These are phyloP conservation scores for Hypoxylon sp. DNA, from an alignment of 2,329 filamentous ascomycete genomes.

Conservation along the genomic window DNA sequence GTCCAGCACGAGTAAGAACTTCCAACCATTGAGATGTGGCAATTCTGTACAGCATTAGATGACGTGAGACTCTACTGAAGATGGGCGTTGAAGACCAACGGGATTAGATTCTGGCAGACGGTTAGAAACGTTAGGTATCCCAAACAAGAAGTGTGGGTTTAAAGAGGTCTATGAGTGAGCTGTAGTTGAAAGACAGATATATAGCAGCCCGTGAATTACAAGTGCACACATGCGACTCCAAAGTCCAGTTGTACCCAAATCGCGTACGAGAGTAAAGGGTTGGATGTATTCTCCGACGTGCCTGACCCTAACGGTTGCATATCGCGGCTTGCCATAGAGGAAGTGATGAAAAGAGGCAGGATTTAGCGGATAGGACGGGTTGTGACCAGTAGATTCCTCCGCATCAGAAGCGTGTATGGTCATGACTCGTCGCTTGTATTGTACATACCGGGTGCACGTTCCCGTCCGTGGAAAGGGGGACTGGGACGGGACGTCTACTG, in stretches of 20 bases:
- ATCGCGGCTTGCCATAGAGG: neutral
- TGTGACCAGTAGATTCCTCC: slow-evolving; percentile 3
- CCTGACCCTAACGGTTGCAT: slow-evolving; percentile 34
- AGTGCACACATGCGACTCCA: neutral
- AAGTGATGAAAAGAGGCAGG: slow-evolving; percentile 21
- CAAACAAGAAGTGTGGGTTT: neutral
- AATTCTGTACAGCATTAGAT: slow-evolving; percentile 20
- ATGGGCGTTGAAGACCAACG: slow-evolving; percentile 4
- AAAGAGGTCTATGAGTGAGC: neutral
- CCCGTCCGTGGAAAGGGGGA: neutral
- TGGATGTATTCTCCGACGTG: slow-evolving; percentile 38
- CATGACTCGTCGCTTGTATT: slow-evolving; percentile 1
- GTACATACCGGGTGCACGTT: slow-evolving; percentile 6
- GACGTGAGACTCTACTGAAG: slow-evolving; percentile 24
- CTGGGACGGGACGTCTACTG: neutral
- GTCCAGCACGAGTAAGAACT: slow-evolving; percentile 5
- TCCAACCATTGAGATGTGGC: slow-evolving; percentile 7
- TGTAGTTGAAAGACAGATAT: neutral
- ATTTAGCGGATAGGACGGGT: slow-evolving; percentile 29
- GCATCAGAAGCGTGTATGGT: neutral
- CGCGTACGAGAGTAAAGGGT: neutral
- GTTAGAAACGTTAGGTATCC: neutral
- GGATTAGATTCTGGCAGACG: neutral
- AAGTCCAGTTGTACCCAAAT: neutral
- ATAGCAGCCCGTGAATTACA: neutral